Percentiles rank a stretch among this genome's conserved stretches.
Evolutionary conservation across 169 alveolate genomes (phyloP).

Genomic region (Cryptosporidium tyzzeri): DNA sequence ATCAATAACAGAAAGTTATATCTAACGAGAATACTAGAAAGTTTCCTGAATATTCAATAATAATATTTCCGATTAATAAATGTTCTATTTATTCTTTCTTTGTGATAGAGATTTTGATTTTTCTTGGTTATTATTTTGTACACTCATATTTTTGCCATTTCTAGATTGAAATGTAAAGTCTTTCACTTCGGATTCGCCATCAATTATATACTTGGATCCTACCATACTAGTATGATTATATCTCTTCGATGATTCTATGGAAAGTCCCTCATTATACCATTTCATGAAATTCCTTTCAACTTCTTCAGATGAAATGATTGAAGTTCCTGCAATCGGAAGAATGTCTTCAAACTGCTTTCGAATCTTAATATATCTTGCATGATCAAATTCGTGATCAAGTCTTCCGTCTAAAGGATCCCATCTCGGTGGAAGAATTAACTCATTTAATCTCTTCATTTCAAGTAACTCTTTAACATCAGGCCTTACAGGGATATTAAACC

Average conservation of each 20-base stretch:
- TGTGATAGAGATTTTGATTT: not conserved
- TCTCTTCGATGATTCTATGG: conserved; percentile 48
- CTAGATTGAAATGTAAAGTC: conserved; percentile 35
- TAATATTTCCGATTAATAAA: not conserved
- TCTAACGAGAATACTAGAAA: not conserved
- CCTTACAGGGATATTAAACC: conserved; percentile 36
- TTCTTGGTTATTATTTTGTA: conserved; percentile 24
- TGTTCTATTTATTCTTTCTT: not conserved
- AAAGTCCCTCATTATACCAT: conserved; percentile 51
- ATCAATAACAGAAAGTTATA: not conserved
- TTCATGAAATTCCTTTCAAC: conserved; percentile 54
- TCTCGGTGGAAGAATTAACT: conserved; percentile 69
- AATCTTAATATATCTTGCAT: conserved; percentile 61
- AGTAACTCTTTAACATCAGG: conserved; percentile 69
- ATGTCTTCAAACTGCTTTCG: conserved; percentile 69
- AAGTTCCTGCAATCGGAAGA: conserved; percentile 55
- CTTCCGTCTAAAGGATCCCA: conserved; percentile 77
- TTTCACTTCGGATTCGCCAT: conserved; percentile 57
- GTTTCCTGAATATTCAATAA: not conserved
- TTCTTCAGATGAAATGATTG: conserved; percentile 39
- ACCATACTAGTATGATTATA: conserved; percentile 58
- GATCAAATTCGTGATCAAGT: conserved; percentile 73
- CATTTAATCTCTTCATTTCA: conserved; percentile 66
- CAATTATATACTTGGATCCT: conserved; percentile 42
- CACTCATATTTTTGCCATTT: conserved; percentile 43